Conservation (phyloP, 768 basidiomycete genomes). For the Auricularia sp. region DNA sequence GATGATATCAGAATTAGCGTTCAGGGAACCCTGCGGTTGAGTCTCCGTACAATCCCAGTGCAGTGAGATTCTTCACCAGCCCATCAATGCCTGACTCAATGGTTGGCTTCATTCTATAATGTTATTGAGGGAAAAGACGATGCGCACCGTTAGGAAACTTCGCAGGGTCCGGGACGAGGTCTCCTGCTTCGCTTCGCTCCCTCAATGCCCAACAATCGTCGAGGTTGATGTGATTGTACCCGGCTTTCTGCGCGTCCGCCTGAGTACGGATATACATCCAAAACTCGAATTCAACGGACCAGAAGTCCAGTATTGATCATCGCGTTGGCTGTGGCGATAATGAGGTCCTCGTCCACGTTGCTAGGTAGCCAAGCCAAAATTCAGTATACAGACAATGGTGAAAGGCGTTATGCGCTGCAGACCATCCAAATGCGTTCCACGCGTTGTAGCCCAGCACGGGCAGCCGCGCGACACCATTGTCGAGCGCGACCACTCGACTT, state of each 20-base stretch:
- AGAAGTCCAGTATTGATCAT: neutral
- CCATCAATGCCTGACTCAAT: conserved; percentile 30
- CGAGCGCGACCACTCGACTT: conserved; percentile 3
- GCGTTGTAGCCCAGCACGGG: conserved; percentile 58
- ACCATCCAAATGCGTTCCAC: conserved; percentile 59
- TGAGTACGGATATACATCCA: too few species aligned
- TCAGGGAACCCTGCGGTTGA: neutral
- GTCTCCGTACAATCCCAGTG: conserved; percentile 42
- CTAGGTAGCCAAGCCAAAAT: conserved; percentile 30
- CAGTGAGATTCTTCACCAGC: conserved; percentile 46
- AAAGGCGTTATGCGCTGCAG: neutral
- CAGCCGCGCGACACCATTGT: conserved; percentile 25
- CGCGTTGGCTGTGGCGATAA: conserved; percentile 31
- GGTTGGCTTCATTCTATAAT: too few species aligned
- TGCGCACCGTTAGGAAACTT: conserved; percentile 41
- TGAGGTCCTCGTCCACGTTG: conserved; percentile 44
- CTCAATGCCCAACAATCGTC: conserved; percentile 62
- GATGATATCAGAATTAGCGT: neutral
- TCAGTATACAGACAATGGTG: conserved; percentile 2
- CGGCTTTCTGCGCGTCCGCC: conserved; percentile 33
- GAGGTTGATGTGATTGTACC: conserved; percentile 50
- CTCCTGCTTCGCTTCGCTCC: conserved; percentile 37
- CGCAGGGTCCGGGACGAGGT: conserved; percentile 43
- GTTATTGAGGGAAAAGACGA: neutral
- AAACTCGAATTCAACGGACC: too few species aligned